Base-by-base conservation (phyloP, 2,329 filamentous ascomycete species). In the Aspergillus awamori region DNA sequence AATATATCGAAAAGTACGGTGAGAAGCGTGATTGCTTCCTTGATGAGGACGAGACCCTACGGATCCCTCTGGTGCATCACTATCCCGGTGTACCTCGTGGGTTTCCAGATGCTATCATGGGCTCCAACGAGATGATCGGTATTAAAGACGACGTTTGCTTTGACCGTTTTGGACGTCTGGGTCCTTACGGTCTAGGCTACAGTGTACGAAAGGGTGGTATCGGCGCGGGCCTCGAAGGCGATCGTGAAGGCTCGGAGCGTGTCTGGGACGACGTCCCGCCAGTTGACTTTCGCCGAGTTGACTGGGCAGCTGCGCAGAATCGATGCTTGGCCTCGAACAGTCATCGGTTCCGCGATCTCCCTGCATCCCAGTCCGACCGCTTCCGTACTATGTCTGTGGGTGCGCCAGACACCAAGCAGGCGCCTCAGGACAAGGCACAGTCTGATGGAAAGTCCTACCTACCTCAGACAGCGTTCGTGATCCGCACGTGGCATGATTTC, bases 131-230 rank as follows among this genome's bases (percentile, higher is more conserved):
- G 8, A 76, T 94, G 43, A 78, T 98, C 11, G 89, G 88, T 0
- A 80, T 98, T 38, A 86, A 90, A 17, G 87, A 96, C 66, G 89
- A 96, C 70, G 86, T 97, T 51, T 99, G 95, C 79, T 97, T 97
- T 72, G 95, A 99, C 68, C 86, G 95, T 2, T 96, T 91, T 73
- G 94, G 94, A 3, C 86, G 93, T 65, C 86, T 95, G 30, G 93
- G 92, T 0, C 91, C 94, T 0, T 99, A 99, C 69, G 94, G 94
- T 0, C 86, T 92, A 63, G 94, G 94, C 8, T 98, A 98, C 75
- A 91, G 90, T 33, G 81, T 84, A 36, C 87, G 87, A 60, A 87
- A 84, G 65, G 94, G 94, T 11, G 94, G 94, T 1, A 87, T 90
- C 26, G 93, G 94, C 4, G 88, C 91, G n/a, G 93, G 92, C 10